These are phyloP conservation scores for Alternaria sp. DNA, from an alignment of 2,329 filamentous ascomycete species.

Conservation along the genomic window DNA sequence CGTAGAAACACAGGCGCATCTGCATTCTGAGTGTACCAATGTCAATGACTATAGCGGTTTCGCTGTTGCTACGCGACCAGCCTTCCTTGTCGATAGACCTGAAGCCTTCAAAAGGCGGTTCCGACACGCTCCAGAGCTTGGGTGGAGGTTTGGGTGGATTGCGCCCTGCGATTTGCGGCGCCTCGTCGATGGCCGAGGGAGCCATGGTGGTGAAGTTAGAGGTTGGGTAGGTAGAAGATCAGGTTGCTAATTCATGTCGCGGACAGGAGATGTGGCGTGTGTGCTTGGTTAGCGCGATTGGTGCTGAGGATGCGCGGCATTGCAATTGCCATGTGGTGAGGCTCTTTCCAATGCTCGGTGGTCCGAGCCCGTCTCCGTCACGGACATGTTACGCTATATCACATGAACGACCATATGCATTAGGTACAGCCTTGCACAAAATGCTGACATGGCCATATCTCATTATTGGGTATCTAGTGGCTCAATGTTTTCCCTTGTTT, in stretches of 20 bases:
- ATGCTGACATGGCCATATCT: constrained; percentile 8
- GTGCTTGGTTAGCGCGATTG: constrained; percentile 27
- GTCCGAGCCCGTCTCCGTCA: constrained; percentile 37
- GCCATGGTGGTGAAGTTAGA: constrained; percentile 41
- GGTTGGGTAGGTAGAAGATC: constrained; percentile 18
- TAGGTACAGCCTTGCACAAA: not conserved
- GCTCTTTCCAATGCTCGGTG: constrained; percentile 28
- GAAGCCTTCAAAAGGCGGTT: constrained; percentile 69
- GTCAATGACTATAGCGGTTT: constrained; percentile 91
- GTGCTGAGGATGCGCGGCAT: constrained; percentile 28
- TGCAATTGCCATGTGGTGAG: constrained; percentile 28
- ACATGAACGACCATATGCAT: constrained; percentile 1
- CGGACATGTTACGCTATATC: constrained; percentile 6
- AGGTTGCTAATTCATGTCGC: constrained; percentile 41
- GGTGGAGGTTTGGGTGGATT: constrained; percentile 63
- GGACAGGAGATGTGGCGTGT: constrained; percentile 23
- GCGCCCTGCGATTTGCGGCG: constrained; percentile 54
- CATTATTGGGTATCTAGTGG: constrained; percentile 10
- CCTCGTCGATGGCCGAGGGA: constrained; percentile 50
- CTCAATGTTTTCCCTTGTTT: not conserved
- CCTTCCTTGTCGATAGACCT: constrained; percentile 70
- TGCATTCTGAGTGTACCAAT: constrained; percentile 70
- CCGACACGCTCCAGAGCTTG: constrained; percentile 62
- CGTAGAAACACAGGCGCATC: constrained; percentile 8
- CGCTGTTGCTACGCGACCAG: constrained; percentile 68